These are phyloP conservation scores for Toxoplasma gondii DNA, from an alignment of 169 alveolate species.

Conservation along the genomic window DNA sequence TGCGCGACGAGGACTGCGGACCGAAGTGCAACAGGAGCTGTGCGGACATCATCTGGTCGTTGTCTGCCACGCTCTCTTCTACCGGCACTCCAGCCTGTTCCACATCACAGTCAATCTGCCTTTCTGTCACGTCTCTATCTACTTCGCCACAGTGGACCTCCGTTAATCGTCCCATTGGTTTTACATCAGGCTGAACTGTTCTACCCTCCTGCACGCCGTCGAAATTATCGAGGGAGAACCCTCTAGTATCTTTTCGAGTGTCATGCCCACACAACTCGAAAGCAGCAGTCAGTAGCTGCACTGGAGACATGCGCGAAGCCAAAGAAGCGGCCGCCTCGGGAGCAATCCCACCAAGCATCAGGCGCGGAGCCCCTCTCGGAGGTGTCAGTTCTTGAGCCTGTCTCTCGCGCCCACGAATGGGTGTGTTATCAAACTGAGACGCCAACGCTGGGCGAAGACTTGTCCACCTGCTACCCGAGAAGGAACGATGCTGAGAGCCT, in stretches of 20 bases:
- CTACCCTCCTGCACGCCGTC: background rate
- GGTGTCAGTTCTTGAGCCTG: background rate
- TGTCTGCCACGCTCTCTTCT: background rate
- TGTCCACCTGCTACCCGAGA: background rate
- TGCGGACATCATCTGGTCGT: background rate
- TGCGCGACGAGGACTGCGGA: background rate
- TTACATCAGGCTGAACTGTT: background rate
- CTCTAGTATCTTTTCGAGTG: background rate
- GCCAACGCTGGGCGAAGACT: background rate
- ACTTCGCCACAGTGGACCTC: background rate
- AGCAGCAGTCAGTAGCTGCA: background rate
- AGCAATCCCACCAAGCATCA: background rate
- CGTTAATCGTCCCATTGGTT: background rate
- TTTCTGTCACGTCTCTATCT: background rate
- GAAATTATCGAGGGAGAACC: background rate
- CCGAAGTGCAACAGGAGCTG: background rate
- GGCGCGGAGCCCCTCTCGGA: background rate
- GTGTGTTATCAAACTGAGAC: background rate
- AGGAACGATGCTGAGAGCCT: background rate
- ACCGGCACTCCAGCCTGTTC: background rate
- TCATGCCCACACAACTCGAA: background rate
- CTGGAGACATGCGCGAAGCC: background rate
- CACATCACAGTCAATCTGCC: background rate
- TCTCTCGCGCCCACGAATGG: background rate
- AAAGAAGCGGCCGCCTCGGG: background rate